Evolutionary conservation across 176 grass and related monocot genomes (phyloP), one percentile per base, ranked within the genome.

Genomic region (Poa annua): DNA sequence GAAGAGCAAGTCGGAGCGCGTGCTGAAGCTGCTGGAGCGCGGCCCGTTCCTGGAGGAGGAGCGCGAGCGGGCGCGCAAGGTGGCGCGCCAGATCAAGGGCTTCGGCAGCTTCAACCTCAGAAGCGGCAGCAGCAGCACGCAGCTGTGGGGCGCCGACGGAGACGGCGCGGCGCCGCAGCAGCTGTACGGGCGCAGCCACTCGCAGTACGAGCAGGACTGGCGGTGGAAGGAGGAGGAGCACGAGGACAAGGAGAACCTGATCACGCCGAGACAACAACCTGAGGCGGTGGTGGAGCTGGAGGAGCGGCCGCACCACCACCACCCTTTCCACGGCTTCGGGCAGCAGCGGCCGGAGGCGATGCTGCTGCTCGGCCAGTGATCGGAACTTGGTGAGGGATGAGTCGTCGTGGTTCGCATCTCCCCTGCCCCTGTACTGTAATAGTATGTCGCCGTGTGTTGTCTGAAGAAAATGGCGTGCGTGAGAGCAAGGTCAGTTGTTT

Each of bases 31-130:
- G 85, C 89, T 96, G 50, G 91, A 94, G 77, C 90, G 89, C 6
- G 93, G 96, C 0, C 80, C 89, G 34, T 84, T 92, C 80, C 90
- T 93, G 63, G 89, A 89, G 83, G 92, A 94, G 78, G 96, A 99
- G 78, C 89, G 91, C n/a, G 89, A 90, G 36, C 52, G 80, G 14
- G 91, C 89, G 39, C 73, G 89, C 74, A 90, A 96, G 83, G 86
- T 99, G 55, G 85, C 89, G 41, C 83, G 52, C 35, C 85, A 85
- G 83, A 96, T 99, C 68, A 92, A 87, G 51, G 91, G 96, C 7
- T 99, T 99, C 72, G 96, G 93, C 17, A 93, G 96, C 86, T 96
- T 96, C 80, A 96, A 91, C 87, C 85, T 87, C 35, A 82, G 71
- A 4, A 59, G 2, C 60, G 60, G 60, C 73, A 74, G 38, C 32